phyloP scores from a whole-genome alignment of 2,329 filamentous ascomycete species.

The Hypoxylon sp. region DNA sequence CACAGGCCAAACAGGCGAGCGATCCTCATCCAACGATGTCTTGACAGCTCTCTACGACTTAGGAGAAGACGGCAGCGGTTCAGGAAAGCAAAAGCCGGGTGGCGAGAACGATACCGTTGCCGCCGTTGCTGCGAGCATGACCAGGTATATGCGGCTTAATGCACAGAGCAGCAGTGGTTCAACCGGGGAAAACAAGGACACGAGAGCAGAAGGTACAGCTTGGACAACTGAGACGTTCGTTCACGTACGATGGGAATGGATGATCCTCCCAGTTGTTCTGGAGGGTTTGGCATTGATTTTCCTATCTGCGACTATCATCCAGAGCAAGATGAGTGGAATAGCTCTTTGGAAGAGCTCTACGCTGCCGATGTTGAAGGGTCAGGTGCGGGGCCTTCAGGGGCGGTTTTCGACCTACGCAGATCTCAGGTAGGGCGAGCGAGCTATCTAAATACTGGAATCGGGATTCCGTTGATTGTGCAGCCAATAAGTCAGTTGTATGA shows the following conservation, averaged over 20 bases:
- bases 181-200: neutral
- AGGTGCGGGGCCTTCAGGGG: neutral
- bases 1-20: neutral
- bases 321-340: conserved; percentile 1
- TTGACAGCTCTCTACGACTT: neutral
- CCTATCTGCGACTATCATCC: neutral
- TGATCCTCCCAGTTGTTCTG: neutral
- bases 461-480: too few species aligned
- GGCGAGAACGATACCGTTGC: neutral
- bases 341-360: conserved; percentile 2
- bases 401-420: neutral
- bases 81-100: neutral
- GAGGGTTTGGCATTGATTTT: neutral
- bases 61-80: neutral
- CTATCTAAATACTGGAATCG: too few species aligned
- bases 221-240: neutral
- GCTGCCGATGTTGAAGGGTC: neutral
- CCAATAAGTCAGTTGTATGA: too few species aligned
- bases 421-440: too few species aligned
- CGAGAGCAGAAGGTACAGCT: neutral
- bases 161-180: neutral
- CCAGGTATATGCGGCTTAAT: neutral
- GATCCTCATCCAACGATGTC: neutral
- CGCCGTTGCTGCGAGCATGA: neutral
- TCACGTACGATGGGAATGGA: conserved; percentile 1